Conservation (phyloP, 164 flowering plant species). For the Umbellularia californica region DNA sequence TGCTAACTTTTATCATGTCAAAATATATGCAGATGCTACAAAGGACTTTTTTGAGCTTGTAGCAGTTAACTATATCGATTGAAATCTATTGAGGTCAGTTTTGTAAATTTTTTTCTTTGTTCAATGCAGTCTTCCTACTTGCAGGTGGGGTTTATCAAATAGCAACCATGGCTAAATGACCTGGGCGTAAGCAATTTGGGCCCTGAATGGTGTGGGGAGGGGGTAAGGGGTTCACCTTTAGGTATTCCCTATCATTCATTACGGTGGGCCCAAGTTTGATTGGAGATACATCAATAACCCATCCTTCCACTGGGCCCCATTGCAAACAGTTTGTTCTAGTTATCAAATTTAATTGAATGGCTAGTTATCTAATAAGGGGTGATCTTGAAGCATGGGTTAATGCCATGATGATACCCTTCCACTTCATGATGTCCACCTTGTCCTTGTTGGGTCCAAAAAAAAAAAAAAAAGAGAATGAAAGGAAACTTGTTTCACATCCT, state of each 20-base stretch:
- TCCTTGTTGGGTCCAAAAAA: not conserved
- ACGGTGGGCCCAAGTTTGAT: too few relatives aligned
- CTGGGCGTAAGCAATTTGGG: not conserved
- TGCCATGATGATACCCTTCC: not conserved
- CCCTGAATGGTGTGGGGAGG: not conserved
- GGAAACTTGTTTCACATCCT: not conserved
- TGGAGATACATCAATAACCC: too few relatives aligned
- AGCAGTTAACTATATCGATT: slow-evolving; percentile 32
- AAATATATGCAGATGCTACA: slow-evolving; percentile 54
- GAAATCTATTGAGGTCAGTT: slow-evolving; percentile 31
- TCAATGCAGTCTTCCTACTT: not conserved
- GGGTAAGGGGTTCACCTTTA: not conserved
- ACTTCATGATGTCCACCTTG: not conserved
- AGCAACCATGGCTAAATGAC: not conserved
- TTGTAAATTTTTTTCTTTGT: not conserved
- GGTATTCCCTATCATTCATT: not conserved
- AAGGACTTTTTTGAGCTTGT: slow-evolving; percentile 54
- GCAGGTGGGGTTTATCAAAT: not conserved
- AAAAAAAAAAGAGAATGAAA: too few relatives aligned
- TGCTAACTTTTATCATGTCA: not conserved
- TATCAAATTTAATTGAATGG: not conserved
- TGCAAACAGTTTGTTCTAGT: not conserved
- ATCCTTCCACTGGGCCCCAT: not conserved
- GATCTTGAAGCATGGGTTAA: not conserved
- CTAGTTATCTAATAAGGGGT: not conserved